phyloP scores from a whole-genome alignment of 1,139 yeast genomes.

The Sporopachydermia cereana region DNA sequence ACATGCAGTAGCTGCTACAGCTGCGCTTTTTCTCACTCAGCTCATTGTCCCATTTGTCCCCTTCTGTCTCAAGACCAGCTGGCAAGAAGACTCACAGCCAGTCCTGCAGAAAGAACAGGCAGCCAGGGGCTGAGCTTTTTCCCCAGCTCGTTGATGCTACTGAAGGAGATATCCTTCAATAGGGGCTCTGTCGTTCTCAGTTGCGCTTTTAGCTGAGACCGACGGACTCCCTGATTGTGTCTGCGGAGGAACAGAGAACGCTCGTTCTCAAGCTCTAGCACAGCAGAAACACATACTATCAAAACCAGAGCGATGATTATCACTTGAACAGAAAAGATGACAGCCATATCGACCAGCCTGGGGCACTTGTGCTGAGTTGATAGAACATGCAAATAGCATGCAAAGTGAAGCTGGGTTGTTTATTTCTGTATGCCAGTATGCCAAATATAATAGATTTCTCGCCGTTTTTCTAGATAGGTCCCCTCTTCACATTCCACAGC shows the following conservation, averaged over 20 bases:
- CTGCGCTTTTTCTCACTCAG: no score
- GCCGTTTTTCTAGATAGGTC: no score
- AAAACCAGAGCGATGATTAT: neutral
- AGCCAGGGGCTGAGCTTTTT: neutral
- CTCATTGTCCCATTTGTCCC: neutral
- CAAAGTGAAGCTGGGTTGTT: no score
- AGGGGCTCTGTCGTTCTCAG: neutral
- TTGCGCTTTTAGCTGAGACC: neutral
- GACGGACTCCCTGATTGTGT: no score
- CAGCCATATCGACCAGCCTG: neutral
- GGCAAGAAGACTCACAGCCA: constrained; percentile 4
- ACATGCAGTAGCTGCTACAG: no score
- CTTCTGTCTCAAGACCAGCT: neutral
- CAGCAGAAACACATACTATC: neutral
- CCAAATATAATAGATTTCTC: no score
- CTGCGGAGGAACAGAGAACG: neutral
- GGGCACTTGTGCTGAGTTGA: no score
- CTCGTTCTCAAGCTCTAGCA: neutral
- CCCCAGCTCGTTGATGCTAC: neutral
- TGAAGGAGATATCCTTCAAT: neutral
- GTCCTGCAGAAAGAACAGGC: constrained; percentile 1
- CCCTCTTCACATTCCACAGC: no score
- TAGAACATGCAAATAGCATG: no score
- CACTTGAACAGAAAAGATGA: neutral
- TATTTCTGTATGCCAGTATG: no score